Evolutionary conservation across 1,139 yeast species (phyloP).

Genomic region (Hyphopichia wangnamkhiaoensis): DNA sequence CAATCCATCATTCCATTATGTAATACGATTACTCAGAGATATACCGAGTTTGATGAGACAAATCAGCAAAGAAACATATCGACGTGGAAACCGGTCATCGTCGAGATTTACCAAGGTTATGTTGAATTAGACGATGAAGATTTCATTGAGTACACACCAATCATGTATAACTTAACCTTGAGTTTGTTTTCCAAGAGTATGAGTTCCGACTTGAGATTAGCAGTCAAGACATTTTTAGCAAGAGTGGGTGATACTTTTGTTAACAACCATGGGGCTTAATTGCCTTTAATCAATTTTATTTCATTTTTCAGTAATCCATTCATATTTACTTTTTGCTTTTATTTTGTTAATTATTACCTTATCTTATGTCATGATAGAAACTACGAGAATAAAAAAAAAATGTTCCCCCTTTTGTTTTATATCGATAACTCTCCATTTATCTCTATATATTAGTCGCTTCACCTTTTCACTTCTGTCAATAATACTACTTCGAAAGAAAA

Average conservation of each 20-base stretch:
- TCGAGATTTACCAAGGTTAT: conserved; percentile 81
- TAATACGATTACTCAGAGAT: conserved; percentile 66
- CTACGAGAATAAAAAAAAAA: too few relatives aligned
- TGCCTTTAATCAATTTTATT: background rate
- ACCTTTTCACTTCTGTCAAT: too few relatives aligned
- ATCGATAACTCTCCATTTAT: too few relatives aligned
- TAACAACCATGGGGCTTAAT: conserved; percentile 5
- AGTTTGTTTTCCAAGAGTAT: conserved; percentile 68
- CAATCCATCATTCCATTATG: conserved; percentile 69
- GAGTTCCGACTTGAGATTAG: conserved; percentile 66
- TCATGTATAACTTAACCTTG: conserved; percentile 67
- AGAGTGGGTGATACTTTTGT: conserved; percentile 71
- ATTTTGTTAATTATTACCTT: too few relatives aligned
- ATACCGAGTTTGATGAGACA: conserved; percentile 68
- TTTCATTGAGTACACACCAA: conserved; percentile 62
- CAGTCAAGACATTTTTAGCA: conserved; percentile 63
- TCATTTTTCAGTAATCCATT: background rate
- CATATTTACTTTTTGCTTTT: too few relatives aligned
- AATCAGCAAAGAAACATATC: conserved; percentile 77
- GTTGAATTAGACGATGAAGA: conserved; percentile 76
- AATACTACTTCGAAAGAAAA: too few relatives aligned
- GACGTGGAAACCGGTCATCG: conserved; percentile 91
- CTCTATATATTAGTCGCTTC: too few relatives aligned
- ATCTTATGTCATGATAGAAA: too few relatives aligned
- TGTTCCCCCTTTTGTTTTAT: background rate